Base-by-base conservation (phyloP, 441 rosid species). In the Daphne laureola region DNA sequence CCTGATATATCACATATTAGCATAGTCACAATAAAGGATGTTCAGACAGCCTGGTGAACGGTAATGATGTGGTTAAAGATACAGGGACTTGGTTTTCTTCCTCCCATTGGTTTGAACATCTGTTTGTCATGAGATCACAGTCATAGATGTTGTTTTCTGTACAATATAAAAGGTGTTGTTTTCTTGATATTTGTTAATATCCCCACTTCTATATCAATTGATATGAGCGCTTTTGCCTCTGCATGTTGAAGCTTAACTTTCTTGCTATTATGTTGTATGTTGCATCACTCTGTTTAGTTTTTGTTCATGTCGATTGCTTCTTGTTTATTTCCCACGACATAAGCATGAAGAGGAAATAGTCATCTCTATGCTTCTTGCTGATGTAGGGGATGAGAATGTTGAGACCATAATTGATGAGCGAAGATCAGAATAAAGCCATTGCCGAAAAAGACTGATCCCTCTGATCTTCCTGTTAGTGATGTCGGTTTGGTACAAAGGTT, bases 331-430 rank as follows among this genome's bases (percentile, higher is more conserved):
- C 70, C 97, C 99, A 61, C 95, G 99, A 61, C 95, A 90, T 62
- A 87, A 93, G 62, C 93, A 81, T 38, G 99, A 94, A 72, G 97
- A 90, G 81, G 97, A 83, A 71, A 77, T 90, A 50, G 96, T 96
- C 59, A 77, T 87, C 53, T 80, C 83, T 58, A 90, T 90, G 81
- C 99, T 94, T 65, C 99, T 97, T 44, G 87, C 96, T 63, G 99
- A 94, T 72, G 97, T 90, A 55, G 99, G 99, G 61, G 99, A 94
- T 78, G 99, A 94, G 69, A 94, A 94, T 77, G 99, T 97, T 13
- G 99, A 94, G 78, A 90, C 99, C 14, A 75, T 78, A 66, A 90
- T 87, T 61, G 96, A 90, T 58, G 99, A 94, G 66, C 99, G 99
- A 62, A 90, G 64, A 94, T 94, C 64, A 79, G 97, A 81, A 94